A percentile compares a stretch with the other conserved stretches of the same genome.
These are phyloP conservation scores for Hypoxylon subgilvum DNA, from an alignment of 495 filamentous ascomycete species.

Conservation along the genomic window DNA sequence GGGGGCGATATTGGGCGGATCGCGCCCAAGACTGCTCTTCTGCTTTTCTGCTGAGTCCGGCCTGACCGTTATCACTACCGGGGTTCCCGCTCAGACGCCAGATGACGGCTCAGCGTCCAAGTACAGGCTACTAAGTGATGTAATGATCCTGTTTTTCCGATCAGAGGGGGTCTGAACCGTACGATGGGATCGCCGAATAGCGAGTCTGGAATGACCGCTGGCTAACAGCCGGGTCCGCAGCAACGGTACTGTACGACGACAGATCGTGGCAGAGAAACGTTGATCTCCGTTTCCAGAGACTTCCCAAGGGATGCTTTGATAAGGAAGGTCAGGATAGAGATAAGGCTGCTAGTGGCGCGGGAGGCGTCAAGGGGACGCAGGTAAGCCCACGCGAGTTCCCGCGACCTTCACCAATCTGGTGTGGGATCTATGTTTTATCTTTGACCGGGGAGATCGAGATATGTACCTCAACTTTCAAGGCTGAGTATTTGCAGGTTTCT, in stretches of 20 bases:
- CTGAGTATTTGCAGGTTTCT: slow-evolving; percentile 31
- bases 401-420: slow-evolving; percentile 30
- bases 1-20: slow-evolving; percentile 18
- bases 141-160: slow-evolving; percentile 13
- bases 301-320: slow-evolving; percentile 20
- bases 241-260: slow-evolving; percentile 28
- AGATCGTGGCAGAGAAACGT: slow-evolving; percentile 28
- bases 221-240: slow-evolving; percentile 25
- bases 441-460: slow-evolving; percentile 23
- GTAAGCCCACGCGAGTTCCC: slow-evolving; percentile 30
- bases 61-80: slow-evolving; percentile 22
- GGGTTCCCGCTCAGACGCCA: slow-evolving; percentile 12
- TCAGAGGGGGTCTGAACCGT: slow-evolving; percentile 13
- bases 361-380: slow-evolving; percentile 20
- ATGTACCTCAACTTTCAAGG: slow-evolving; percentile 19
- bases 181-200: slow-evolving; percentile 24
- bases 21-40: slow-evolving; percentile 10
- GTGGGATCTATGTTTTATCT: slow-evolving; percentile 30
- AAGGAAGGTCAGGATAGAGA: slow-evolving; percentile 31
- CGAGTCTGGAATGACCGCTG: slow-evolving; percentile 12
- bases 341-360: slow-evolving; percentile 34
- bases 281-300: slow-evolving; percentile 29
- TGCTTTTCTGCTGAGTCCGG: slow-evolving; percentile 19
- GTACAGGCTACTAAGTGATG: slow-evolving; percentile 20
- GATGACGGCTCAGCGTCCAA: slow-evolving; percentile 23